phyloP scores from a whole-genome alignment of 306 rosid genomes.

The Castanea sativa region DNA sequence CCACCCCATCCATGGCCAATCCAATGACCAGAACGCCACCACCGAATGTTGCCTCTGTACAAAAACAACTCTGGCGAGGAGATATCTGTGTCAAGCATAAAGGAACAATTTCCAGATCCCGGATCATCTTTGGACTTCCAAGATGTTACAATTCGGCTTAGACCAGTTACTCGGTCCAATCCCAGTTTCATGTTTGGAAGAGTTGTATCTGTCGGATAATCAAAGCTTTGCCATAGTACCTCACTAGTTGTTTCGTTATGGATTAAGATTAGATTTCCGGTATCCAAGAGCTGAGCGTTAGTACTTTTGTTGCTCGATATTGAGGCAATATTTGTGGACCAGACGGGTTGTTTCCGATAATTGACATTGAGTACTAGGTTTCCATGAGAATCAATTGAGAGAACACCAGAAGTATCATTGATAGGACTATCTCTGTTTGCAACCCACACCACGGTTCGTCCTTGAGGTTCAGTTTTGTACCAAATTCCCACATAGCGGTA shows the following conservation, averaged over 20 bases:
- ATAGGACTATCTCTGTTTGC: constrained; percentile 51
- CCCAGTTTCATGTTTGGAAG: constrained; percentile 22
- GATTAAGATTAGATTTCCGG: constrained; percentile 23
- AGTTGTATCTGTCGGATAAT: constrained; percentile 34
- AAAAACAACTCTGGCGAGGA: background rate
- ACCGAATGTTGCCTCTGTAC: background rate
- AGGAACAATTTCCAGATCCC: background rate
- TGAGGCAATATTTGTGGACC: constrained; percentile 12
- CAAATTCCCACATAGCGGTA: constrained; percentile 54
- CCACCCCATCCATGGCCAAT: constrained; percentile 18
- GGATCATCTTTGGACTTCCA: constrained; percentile 30
- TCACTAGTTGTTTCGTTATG: background rate
- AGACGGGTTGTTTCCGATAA: constrained; percentile 1
- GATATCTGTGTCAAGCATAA: background rate
- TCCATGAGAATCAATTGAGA: constrained; percentile 26
- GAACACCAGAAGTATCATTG: constrained; percentile 18
- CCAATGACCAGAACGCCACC: constrained; percentile 40
- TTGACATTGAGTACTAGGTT: constrained; percentile 27
- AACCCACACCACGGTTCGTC: constrained; percentile 53
- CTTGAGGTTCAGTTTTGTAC: constrained; percentile 41
- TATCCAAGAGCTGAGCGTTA: constrained; percentile 12
- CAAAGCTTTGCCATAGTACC: constrained; percentile 52
- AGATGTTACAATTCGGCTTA: constrained; percentile 16
- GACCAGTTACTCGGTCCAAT: constrained; percentile 3
- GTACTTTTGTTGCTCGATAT: background rate